Evolutionary conservation across 345 rosid species (phyloP).

Genomic region (Erucastrum elatum): DNA sequence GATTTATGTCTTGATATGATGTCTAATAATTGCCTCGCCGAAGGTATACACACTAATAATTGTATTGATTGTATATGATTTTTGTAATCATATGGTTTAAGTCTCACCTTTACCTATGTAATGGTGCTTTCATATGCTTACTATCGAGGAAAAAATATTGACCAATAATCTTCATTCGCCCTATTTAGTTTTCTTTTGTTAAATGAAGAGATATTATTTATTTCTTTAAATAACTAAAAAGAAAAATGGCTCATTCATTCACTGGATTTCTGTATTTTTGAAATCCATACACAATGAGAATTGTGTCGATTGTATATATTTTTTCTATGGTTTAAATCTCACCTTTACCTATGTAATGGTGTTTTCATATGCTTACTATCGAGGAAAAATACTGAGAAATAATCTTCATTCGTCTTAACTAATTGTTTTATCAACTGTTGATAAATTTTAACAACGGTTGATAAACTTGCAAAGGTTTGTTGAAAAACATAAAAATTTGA

Average conservation of each 20-base stretch:
- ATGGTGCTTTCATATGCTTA: not conserved
- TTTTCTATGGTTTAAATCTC: too few relatives aligned
- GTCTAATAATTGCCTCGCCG: slow-evolving; percentile 33
- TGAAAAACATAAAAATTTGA: too few relatives aligned
- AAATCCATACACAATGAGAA: too few relatives aligned
- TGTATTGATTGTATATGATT: not conserved
- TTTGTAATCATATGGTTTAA: not conserved
- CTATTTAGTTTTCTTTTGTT: too few relatives aligned
- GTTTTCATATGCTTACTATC: not conserved
- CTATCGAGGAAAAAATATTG: not conserved
- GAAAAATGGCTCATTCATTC: too few relatives aligned
- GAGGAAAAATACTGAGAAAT: not conserved
- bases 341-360: not conserved
- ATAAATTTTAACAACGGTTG: too few relatives aligned
- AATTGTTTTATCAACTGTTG: too few relatives aligned
- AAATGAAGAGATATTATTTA: too few relatives aligned
- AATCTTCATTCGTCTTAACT: not conserved
- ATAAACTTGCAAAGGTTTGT: too few relatives aligned
- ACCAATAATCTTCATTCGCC: not conserved
- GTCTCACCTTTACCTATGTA: not conserved
- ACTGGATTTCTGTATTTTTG: too few relatives aligned
- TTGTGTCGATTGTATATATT: too few relatives aligned
- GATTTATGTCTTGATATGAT: slow-evolving; percentile 26
- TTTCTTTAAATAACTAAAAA: too few relatives aligned
- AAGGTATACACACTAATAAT: slow-evolving; percentile 9